Base-by-base conservation (phyloP, 2,329 filamentous ascomycete genomes). In the Diplodia corticola region DNA sequence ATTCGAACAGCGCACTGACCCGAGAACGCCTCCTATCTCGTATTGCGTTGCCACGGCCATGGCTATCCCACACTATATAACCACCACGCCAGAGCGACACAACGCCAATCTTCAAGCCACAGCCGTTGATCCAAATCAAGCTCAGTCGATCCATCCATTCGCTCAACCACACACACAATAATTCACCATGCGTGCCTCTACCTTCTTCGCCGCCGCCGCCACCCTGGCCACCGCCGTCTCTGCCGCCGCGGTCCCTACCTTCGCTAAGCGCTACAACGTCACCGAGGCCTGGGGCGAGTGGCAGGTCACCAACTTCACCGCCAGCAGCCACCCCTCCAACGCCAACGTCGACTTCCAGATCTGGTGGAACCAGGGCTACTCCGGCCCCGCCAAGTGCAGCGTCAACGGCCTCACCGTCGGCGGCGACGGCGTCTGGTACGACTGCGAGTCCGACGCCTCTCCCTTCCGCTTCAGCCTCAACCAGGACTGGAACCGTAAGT, bases 251-350 rank as follows among this genome's bases (percentile, higher is more conserved):
- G 33, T 61, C 26, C 57, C 57, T 20, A 35, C 57, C 17, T 35
- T 49, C 28, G 57, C 57, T 13, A 61, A 61, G 40, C 55, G 55
- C 55, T 61, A 49, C 28, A 61, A 61, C 44, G 26, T 61, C 57
- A 61, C 57, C 40, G 17, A 61, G 44, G 57, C 57, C 9, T 61
- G 57, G 57, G 57, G 57, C 26, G n/a, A 26, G 26, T 61, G 57
- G 57, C 17, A 61, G n/a, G 26, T 61, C 57, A 61, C 40, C 57
- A 61, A 61, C 57, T 9, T 61, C 26, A 61, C 57, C n/a, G 15
- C 22, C 28, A 49, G n/a, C 40, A n/a, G 20, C 44, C 28, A 48
- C 44, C 40, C 40, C 2, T 61, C 57, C 4, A 61, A 5, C 40
- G n/a, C 33, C n/a, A 5, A 4, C 26, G 24, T 61, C 57, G n/a